Evolutionary conservation across 164 flowering plant genomes (phyloP), one percentile per base, ranked within the genome.

Genomic region (Malania oleifera): DNA sequence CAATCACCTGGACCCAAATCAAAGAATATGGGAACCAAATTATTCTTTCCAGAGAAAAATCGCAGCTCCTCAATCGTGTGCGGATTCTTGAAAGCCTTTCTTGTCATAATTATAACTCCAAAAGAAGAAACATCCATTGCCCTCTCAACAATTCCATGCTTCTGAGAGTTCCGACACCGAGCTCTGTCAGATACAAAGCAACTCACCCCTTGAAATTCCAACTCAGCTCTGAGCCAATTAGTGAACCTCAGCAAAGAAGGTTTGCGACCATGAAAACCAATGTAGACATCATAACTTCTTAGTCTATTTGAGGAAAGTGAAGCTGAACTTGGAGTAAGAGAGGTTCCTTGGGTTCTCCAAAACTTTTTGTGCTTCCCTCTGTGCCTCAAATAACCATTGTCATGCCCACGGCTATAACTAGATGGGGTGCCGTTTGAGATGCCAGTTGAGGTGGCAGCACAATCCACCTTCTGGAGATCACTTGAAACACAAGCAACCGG

Each of bases 171-270:
- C 59, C 89, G 68, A 64, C 88, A 83, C 25, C 84, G 77, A 54
- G 95, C 81, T 61, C 96, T 73, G 34, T 93, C 99, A 24, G 86
- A 76, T 28, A 81, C 78, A 66, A 87, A 90, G 60, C 99, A 93
- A 67, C 84, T 86, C 40, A 93, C 49, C 23, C 97, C 99, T 64
- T 90, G 96, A 63, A 77, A 65, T 64, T 90, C 99, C 64, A 93
- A 61, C 70, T 90, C 99, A 12, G 95, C 85, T 13, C 86, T 81
- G 8, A 93, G 84, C 99, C 99, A 93, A 55, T 79, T 86, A 35
- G 76, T 74, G 61, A 93, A 93, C 64, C 96, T 73, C 57, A 86
- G 60, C 54, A 93, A 63, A 35, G 84, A 73, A 66, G 85, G 86
- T 59, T 86, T 93, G 23, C 82, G 75, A 28, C 99, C 97, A 67